Conservation (phyloP, 306 rosid genomes). For the Delonix regia region DNA sequence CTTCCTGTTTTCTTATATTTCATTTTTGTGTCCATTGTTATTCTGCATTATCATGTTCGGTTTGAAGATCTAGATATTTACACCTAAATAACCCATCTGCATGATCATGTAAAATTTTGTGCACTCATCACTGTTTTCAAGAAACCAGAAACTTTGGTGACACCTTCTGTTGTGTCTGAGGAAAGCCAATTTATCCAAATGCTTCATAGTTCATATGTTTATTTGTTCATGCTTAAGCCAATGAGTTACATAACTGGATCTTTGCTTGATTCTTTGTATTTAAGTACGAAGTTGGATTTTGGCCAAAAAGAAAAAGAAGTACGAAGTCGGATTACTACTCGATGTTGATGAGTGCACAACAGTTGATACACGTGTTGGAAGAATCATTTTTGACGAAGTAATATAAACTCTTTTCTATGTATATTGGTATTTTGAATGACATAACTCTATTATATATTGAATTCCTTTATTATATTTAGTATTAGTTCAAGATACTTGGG, state of each 20-base stretch:
- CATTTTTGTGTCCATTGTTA: neutral
- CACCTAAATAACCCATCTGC: neutral
- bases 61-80: too few relatives aligned
- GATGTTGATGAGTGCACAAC: too few relatives aligned
- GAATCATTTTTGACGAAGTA: too few relatives aligned
- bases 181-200: neutral
- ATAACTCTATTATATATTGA: too few relatives aligned
- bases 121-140: neutral
- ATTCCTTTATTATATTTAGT: too few relatives aligned
- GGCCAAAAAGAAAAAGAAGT: too few relatives aligned
- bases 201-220: neutral
- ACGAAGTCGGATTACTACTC: too few relatives aligned
- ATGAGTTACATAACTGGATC: neutral
- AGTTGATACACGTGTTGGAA: too few relatives aligned
- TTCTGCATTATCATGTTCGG: neutral
- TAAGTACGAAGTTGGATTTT: too few relatives aligned
- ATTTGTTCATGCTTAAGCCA: neutral
- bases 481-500: too few relatives aligned
- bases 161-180: neutral
- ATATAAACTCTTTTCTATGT: too few relatives aligned
- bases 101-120: neutral
- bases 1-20: neutral
- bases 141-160: neutral
- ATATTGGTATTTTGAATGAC: too few relatives aligned
- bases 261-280: neutral